phyloP scores from a whole-genome alignment of 2,329 filamentous ascomycete species.

The Aspergillus terreus region DNA sequence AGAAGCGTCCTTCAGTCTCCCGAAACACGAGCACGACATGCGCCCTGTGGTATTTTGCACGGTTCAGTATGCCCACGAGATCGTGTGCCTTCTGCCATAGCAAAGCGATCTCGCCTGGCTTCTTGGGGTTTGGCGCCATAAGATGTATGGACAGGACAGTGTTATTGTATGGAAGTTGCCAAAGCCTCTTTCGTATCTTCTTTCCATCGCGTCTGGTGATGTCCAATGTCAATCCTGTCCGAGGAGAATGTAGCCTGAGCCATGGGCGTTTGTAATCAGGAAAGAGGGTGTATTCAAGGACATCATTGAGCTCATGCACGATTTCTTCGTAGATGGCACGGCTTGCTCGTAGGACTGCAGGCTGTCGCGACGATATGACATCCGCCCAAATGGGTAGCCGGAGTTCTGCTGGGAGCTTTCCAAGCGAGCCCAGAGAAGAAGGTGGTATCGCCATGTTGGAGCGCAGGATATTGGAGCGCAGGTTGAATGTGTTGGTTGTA shows the following conservation, averaged over 20 bases:
- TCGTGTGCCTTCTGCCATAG: neutral
- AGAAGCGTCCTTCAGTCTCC: neutral
- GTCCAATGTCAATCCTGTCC: neutral
- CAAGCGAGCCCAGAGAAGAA: neutral
- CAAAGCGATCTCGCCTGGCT: neutral
- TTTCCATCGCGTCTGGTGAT: neutral
- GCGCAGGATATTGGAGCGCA: too few relatives aligned
- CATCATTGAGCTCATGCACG: slow-evolving; percentile 4
- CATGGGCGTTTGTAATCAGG: neutral
- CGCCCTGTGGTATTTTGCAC: neutral
- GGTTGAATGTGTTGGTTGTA: too few relatives aligned
- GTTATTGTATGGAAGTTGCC: slow-evolving; percentile 2
- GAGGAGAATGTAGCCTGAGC: neutral
- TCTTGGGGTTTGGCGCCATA: neutral
- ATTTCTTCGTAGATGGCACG: slow-evolving; percentile 7
- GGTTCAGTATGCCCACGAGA: neutral
- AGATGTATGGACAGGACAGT: neutral
- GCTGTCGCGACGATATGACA: neutral
- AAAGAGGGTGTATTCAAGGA: slow-evolving; percentile 4
- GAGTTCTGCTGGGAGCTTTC: slow-evolving; percentile 2
- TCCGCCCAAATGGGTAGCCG: slow-evolving; percentile 7
- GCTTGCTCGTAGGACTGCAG: slow-evolving; percentile 4
- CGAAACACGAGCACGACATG: neutral
- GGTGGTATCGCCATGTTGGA: neutral
- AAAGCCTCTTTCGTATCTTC: neutral